Conservation (phyloP, 257 asterid genomes). For the Solanum virginianum region DNA sequence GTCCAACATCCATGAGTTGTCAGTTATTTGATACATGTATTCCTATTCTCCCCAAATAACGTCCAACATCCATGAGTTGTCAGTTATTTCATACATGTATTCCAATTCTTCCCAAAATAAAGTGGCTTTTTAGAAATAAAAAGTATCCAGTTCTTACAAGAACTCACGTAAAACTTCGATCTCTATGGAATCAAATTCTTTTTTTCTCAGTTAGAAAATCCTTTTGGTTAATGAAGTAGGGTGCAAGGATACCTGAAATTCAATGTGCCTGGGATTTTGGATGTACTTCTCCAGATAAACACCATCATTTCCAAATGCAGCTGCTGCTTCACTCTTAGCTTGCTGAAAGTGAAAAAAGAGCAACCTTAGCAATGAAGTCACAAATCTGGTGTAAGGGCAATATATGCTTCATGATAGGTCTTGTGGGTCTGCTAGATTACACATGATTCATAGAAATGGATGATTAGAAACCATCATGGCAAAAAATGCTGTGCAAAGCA, state of each 20-base stretch:
- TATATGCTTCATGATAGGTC: neutral
- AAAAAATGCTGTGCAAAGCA: neutral
- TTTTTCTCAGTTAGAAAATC: neutral
- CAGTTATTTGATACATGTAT: neutral
- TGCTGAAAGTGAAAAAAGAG: slow-evolving; percentile 13
- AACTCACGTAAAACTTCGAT: neutral
- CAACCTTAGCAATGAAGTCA: neutral
- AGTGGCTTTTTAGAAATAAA: neutral
- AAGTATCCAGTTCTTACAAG: neutral
- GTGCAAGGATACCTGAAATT: slow-evolving; percentile 28
- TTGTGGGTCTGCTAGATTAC: neutral
- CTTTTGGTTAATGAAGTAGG: neutral
- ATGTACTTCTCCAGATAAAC: slow-evolving; percentile 91
- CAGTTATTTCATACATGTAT: neutral
- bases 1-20: neutral
- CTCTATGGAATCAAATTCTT: neutral
- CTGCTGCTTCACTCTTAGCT: slow-evolving; percentile 93
- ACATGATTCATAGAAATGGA: neutral
- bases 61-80: neutral
- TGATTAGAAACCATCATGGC: neutral
- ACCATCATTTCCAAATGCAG: slow-evolving; percentile 99
- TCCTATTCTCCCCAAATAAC: neutral
- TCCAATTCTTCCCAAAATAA: neutral
- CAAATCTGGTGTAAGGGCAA: neutral
- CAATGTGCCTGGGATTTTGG: slow-evolving; percentile 96